These are phyloP conservation scores for Myxozyma sirexii DNA, from an alignment of 805 yeast species.

Conservation along the genomic window DNA sequence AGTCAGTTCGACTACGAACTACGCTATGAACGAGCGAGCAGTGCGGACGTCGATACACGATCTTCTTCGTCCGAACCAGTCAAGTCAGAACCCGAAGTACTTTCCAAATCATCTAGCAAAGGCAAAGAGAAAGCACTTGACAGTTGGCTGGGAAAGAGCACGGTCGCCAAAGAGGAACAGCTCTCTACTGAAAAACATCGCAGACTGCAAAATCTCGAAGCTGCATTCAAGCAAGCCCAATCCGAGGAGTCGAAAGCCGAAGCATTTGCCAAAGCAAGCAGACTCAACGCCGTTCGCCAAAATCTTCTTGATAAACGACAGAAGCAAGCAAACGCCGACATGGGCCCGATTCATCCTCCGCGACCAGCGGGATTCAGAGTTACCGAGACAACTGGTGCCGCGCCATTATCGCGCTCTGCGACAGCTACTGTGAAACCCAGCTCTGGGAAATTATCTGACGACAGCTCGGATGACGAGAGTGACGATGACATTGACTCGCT, in stretches of 20 bases:
- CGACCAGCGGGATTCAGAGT: slow-evolving; percentile 53
- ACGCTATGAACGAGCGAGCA: not conserved
- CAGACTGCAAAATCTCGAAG: not conserved
- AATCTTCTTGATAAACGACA: slow-evolving; percentile 35
- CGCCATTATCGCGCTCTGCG: slow-evolving; percentile 37
- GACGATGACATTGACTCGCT: slow-evolving; percentile 43
- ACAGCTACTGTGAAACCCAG: too few species aligned
- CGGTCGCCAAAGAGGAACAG: slow-evolving; percentile 16
- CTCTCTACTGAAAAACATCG: not conserved
- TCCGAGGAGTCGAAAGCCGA: slow-evolving; percentile 7
- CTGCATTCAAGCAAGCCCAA: slow-evolving; percentile 12
- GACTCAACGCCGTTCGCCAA: slow-evolving; percentile 25
- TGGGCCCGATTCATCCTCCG: slow-evolving; percentile 49
- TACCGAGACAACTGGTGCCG: slow-evolving; percentile 34
- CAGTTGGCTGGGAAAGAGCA: slow-evolving; percentile 18
- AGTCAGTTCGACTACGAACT: slow-evolving; percentile 11
- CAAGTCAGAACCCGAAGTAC: not conserved
- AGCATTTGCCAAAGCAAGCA: slow-evolving; percentile 4
- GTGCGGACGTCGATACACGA: not conserved
- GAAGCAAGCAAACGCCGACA: slow-evolving; percentile 20
- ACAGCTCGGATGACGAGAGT: slow-evolving; percentile 48
- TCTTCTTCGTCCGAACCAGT: not conserved
- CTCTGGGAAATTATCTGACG: too few species aligned
- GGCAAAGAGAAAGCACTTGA: slow-evolving; percentile 13
- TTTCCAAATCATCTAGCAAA: not conserved